Evolutionary conservation across 2,329 filamentous ascomycete species (phyloP), one percentile per base, ranked within the genome.

Genomic region (Ascomycota sp.): DNA sequence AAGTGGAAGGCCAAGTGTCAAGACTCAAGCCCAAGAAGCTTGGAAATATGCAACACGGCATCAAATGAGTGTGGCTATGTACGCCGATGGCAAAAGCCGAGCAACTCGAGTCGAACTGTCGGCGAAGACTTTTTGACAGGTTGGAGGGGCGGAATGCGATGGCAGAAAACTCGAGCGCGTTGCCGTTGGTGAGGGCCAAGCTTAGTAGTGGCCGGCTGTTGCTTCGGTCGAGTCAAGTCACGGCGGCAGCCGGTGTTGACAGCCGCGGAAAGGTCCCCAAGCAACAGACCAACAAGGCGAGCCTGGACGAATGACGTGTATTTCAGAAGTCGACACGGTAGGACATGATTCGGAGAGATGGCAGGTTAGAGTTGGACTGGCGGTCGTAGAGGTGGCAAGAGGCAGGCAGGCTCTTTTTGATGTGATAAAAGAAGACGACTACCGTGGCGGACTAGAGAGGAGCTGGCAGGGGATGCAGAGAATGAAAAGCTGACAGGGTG

Each of bases 401-500:
- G 12, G 23, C 13, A 10, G 23, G n/a, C 17, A 4, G 20, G 22
- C 13, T 25, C 29, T 25, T 21, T 21, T 26, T 26, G 27, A 23
- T 23, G 27, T 19, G 31, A 29, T 25, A 27, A 23, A 29, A 29
- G 31, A 15, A 25, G 4, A 21, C 4, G 27, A 23, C n/a, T n/a
- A n/a, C n/a, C n/a, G n/a, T n/a, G n/a, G n/a, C n/a, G n/a, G n/a
- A n/a, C n/a, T n/a, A 29, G 32, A 31, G 26, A 23, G 10, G 13
- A 23, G 26, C 17, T 21, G 26, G 25, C 25, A 13, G 32, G 15
- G 32, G 20, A 29, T 12, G 25, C 24, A 21, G 23, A 21, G 9
- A 10, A 29, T 20, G 17, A 13, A 26, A 33, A 26, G n/a, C 13
- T 20, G 32, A 33, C 32, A 27, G 32, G 32, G 32, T 33, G 20